These are phyloP conservation scores for Phytophthora foliorum DNA, from an alignment of 352 stramenopile genomes.

Conservation along the genomic window DNA sequence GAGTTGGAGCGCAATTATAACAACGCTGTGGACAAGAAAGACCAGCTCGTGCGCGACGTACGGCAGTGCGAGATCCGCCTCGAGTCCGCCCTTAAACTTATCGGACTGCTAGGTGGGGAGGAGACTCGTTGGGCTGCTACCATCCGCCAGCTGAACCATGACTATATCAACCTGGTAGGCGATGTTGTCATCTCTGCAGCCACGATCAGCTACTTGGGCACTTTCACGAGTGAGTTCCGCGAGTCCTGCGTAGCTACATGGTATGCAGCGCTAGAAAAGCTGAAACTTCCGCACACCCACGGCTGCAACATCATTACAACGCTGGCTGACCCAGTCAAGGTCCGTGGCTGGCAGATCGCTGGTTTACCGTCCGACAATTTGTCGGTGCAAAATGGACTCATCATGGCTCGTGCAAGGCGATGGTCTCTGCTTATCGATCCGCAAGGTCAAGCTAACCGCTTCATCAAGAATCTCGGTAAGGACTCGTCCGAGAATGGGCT, in stretches of 20 bases:
- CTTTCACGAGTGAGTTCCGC: constrained; percentile 95
- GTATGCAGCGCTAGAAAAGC: constrained; percentile 80
- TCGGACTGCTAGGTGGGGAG: constrained; percentile 91
- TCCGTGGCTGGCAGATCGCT: constrained; percentile 93
- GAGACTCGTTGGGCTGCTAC: constrained; percentile 91
- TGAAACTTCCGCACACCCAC: constrained; percentile 83
- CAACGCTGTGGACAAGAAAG: constrained; percentile 88
- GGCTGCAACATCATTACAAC: constrained; percentile 92
- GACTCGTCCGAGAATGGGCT: constrained; percentile 88
- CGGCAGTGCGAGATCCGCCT: constrained; percentile 87
- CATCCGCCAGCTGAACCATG: constrained; percentile 79
- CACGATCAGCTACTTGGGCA: constrained; percentile 94
- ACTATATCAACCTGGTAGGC: constrained; percentile 92
- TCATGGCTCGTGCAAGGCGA: constrained; percentile 90
- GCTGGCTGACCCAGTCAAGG: constrained; percentile 91
- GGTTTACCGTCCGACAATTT: constrained; percentile 91
- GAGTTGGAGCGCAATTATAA: constrained; percentile 93
- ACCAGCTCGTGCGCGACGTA: constrained; percentile 83
- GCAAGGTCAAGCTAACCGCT: constrained; percentile 94
- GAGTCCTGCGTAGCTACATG: constrained; percentile 86
- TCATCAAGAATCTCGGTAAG: constrained; percentile 94
- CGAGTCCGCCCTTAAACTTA: constrained; percentile 93
- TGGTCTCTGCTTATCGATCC: constrained; percentile 95
- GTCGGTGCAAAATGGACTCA: constrained; percentile 94
- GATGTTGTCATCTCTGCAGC: constrained; percentile 93